These are phyloP conservation scores for Taphrina communis DNA, from an alignment of 1,139 yeast species.

Conservation along the genomic window DNA sequence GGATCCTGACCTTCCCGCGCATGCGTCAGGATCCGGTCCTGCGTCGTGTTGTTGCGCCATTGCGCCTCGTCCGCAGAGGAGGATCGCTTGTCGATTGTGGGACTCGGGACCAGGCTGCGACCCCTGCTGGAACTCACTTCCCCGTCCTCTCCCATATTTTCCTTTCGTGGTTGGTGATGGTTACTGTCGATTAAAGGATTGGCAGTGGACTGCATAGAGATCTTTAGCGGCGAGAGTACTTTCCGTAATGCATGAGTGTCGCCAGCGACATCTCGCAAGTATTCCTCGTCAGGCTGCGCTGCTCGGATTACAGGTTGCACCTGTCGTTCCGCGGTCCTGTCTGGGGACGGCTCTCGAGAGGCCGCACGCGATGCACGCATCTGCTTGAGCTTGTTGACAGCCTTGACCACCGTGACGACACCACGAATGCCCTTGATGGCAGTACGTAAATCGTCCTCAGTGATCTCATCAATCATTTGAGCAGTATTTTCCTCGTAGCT, in stretches of 20 bases:
- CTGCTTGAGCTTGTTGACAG: constrained; percentile 42
- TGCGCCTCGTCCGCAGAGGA: constrained; percentile 18
- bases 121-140: not conserved
- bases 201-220: not conserved
- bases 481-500: constrained; percentile 54
- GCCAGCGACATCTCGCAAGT: constrained; percentile 16
- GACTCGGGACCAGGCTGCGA: constrained; percentile 7
- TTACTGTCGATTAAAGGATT: not conserved
- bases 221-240: constrained; percentile 1
- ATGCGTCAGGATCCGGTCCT: constrained; percentile 27
- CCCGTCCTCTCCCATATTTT: not conserved
- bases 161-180: not conserved
- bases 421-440: constrained; percentile 51
- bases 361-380: constrained; percentile 33
- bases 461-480: constrained; percentile 50
- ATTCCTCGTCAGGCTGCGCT: constrained; percentile 14
- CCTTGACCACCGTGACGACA: constrained; percentile 45
- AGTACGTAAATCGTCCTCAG: constrained; percentile 53
- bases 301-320: not conserved
- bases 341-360: constrained; percentile 29
- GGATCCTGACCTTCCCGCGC: constrained; percentile 29
- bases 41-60: constrained; percentile 19
- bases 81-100: constrained; percentile 21
- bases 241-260: constrained; percentile 10
- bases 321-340: not conserved